Evolutionary conservation across 495 filamentous ascomycete species (phyloP).

Genomic region (Ramalina intermedia): DNA sequence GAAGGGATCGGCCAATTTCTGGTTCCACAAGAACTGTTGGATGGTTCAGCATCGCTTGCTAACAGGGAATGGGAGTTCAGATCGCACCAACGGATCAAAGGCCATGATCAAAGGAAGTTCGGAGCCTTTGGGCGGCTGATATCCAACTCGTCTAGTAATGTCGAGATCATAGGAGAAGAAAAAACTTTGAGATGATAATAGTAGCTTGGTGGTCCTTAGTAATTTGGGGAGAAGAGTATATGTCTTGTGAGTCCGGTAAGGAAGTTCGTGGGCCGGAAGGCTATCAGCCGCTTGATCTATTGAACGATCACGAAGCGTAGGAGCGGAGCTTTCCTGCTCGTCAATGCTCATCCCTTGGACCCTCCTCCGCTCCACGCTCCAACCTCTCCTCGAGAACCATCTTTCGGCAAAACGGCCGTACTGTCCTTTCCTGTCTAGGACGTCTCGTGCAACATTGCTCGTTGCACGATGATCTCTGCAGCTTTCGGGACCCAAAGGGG

Average conservation of each 20-base stretch:
- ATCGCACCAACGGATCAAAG: constrained; percentile 57
- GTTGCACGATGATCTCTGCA: constrained; percentile 18
- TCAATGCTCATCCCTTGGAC: constrained; percentile 39
- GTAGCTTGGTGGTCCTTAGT: constrained; percentile 62
- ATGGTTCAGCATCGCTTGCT: background rate
- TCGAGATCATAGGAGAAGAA: constrained; percentile 90
- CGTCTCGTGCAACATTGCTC: constrained; percentile 64
- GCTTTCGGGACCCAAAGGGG: background rate
- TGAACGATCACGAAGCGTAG: background rate
- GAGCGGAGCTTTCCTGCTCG: background rate
- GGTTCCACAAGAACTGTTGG: constrained; percentile 79
- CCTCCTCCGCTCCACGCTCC: constrained; percentile 46
- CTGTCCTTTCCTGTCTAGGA: constrained; percentile 57
- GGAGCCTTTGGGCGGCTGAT: constrained; percentile 24
- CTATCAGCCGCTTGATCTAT: background rate
- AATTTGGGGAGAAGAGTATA: constrained; percentile 64
- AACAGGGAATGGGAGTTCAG: background rate
- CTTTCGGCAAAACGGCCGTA: constrained; percentile 79
- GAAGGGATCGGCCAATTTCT: constrained; percentile 56
- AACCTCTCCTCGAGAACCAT: constrained; percentile 77
- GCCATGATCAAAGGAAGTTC: constrained; percentile 49
- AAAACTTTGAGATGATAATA: constrained; percentile 72
- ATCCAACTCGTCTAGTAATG: constrained; percentile 52
- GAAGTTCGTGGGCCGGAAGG: background rate
- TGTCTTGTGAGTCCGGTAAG: background rate